Conservation (phyloP, 1,284 basidiomycete genomes). For the Jaminaea rosea region DNA sequence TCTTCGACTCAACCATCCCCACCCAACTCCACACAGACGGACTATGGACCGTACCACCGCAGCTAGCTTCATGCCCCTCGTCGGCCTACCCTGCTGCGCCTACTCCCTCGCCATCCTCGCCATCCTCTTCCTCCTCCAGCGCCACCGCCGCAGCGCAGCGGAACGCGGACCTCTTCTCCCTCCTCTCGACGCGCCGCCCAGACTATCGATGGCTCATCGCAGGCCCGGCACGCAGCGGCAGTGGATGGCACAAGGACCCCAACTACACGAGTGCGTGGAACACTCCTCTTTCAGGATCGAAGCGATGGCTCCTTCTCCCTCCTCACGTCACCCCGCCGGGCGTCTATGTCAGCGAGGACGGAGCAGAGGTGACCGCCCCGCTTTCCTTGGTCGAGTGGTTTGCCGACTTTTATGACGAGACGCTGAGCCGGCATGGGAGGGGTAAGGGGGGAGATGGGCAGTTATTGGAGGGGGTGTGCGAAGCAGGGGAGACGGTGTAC, state of each 20-base stretch:
- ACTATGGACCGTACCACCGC: constrained; percentile 6
- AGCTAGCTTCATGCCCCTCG: background rate
- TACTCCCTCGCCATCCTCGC: background rate
- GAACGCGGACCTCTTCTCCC: constrained; percentile 33
- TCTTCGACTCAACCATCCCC: constrained; percentile 36
- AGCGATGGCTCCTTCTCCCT: constrained; percentile 50
- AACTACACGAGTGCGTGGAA: constrained; percentile 51
- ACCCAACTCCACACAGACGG: constrained; percentile 9
- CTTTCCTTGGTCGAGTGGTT: constrained; percentile 49
- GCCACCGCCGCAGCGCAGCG: constrained; percentile 11
- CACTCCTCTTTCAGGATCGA: constrained; percentile 47
- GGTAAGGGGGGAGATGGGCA: constrained; percentile 27
- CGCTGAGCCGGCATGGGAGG: constrained; percentile 17
- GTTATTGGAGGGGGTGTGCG: constrained; percentile 49
- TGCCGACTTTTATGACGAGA: constrained; percentile 46
- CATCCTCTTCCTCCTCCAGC: background rate
- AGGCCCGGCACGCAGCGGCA: constrained; percentile 32
- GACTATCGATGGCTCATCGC: constrained; percentile 43
- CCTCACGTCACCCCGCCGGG: constrained; percentile 48
- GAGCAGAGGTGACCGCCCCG: constrained; percentile 41
- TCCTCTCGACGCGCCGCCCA: constrained; percentile 26
- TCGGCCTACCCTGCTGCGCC: too few relatives aligned
- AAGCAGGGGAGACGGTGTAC: constrained; percentile 47
- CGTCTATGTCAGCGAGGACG: constrained; percentile 34
- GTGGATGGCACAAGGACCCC: constrained; percentile 47